These are phyloP conservation scores for Candida boleticola DNA, from an alignment of 805 yeast species.

Conservation along the genomic window DNA sequence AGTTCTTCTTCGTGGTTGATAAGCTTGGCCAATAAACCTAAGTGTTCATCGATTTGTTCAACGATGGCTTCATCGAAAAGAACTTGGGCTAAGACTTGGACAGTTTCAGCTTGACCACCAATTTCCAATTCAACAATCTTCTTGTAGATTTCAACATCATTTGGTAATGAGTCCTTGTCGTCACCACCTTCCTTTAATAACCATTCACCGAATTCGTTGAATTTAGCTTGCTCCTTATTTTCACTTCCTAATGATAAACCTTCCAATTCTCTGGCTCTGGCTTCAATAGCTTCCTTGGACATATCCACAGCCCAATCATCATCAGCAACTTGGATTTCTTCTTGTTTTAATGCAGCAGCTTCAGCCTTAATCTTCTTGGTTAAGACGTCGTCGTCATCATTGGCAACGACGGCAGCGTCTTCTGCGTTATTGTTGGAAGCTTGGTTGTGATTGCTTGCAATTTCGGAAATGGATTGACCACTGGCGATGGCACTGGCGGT, in stretches of 20 bases:
- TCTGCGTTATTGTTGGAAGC: conserved; percentile 20
- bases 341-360: conserved; percentile 60
- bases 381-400: conserved; percentile 68
- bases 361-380: conserved; percentile 81
- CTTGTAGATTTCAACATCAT: conserved; percentile 89
- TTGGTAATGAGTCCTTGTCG: conserved; percentile 60
- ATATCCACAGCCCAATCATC: conserved; percentile 98
- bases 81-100: conserved; percentile 90
- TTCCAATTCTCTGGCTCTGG: conserved; percentile 86
- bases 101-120: conserved; percentile 66
- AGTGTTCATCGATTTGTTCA: conserved; percentile 69
- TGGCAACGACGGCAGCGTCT: conserved; percentile 41
- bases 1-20: conserved; percentile 58
- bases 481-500: conserved; percentile 91
- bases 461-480: conserved; percentile 76
- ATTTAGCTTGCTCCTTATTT: conserved; percentile 47
- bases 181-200: conserved; percentile 50
- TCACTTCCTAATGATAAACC: conserved; percentile 44
- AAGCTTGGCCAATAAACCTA: conserved; percentile 78
- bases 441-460: conserved; percentile 53
- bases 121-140: conserved; percentile 80
- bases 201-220: conserved; percentile 90
- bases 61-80: conserved; percentile 78
- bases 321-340: conserved; percentile 62
- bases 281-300: conserved; percentile 92